phyloP scores from a whole-genome alignment of 1,284 basidiomycete genomes.

The Ceratobasidium sp. region DNA sequence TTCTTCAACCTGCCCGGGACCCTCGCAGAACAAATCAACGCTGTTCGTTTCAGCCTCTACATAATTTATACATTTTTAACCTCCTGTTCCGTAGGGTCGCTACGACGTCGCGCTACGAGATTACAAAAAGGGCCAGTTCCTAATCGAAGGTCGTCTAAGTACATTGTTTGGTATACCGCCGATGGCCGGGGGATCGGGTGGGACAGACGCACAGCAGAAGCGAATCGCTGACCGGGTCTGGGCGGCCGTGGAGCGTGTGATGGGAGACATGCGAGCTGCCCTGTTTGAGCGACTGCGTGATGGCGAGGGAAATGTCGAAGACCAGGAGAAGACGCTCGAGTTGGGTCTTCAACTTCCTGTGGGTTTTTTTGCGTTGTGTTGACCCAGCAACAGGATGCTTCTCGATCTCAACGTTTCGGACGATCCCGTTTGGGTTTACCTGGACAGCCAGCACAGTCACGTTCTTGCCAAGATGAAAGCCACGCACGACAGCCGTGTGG shows the following conservation, averaged over 20 bases:
- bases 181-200: slow-evolving; percentile 73
- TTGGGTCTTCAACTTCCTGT: slow-evolving; percentile 59
- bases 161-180: slow-evolving; percentile 58
- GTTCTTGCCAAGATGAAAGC: slow-evolving; percentile 83
- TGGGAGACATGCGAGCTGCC: slow-evolving; percentile 87
- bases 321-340: slow-evolving; percentile 98
- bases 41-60: slow-evolving; percentile 62
- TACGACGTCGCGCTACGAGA: slow-evolving; percentile 95
- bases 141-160: slow-evolving; percentile 76
- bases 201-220: slow-evolving; percentile 78
- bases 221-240: slow-evolving; percentile 97
- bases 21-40: slow-evolving; percentile 90
- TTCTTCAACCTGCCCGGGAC: slow-evolving; percentile 97
- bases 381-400: slow-evolving; percentile 68
- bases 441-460: slow-evolving; percentile 91
- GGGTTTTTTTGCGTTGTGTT: slow-evolving; percentile 11
- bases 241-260: slow-evolving; percentile 93
- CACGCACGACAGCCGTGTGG: slow-evolving; percentile 66
- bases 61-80: slow-evolving; percentile 6
- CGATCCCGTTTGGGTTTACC: slow-evolving; percentile 93
- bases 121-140: slow-evolving; percentile 96
- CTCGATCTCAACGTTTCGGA: slow-evolving; percentile 83
- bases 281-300: slow-evolving; percentile 85
- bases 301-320: slow-evolving; percentile 81
- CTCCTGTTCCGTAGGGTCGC: slow-evolving; percentile 70